These are phyloP conservation scores for Plectranthus barbatus DNA, from an alignment of 257 asterid genomes.

Conservation along the genomic window DNA sequence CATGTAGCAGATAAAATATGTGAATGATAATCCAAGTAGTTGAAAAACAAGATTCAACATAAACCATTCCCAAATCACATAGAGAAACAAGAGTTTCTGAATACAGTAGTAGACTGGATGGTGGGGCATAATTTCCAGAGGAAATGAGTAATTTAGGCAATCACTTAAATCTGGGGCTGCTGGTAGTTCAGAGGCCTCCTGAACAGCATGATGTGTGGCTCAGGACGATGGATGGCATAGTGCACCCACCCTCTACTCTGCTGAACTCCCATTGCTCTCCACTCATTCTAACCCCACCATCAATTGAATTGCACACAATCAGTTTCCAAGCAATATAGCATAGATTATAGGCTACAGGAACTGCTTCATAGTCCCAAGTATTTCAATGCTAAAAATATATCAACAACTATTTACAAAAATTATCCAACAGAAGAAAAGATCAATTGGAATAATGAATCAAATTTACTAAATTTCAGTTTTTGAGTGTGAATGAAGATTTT, in stretches of 20 bases:
- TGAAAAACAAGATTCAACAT: not conserved
- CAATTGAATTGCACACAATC: not conserved
- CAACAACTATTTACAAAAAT: not conserved
- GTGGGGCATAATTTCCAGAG: slow-evolving; percentile 19
- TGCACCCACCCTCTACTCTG: slow-evolving; percentile 94
- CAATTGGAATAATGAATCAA: not conserved
- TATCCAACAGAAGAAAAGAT: not conserved
- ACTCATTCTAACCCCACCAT: slow-evolving; percentile 44
- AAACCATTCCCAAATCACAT: not conserved
- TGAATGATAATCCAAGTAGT: not conserved
- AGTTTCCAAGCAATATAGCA: not conserved
- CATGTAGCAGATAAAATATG: too few relatives aligned
- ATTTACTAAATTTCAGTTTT: not conserved
- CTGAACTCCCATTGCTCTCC: slow-evolving; percentile 88
- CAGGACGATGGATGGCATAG: slow-evolving; percentile 90
- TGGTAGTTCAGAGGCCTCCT: slow-evolving; percentile 46
- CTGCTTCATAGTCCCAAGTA: not conserved
- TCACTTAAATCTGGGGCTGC: slow-evolving; percentile 45
- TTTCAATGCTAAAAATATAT: not conserved
- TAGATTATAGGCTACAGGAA: not conserved
- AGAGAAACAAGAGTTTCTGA: not conserved
- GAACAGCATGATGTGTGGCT: slow-evolving; percentile 75
- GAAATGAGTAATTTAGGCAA: slow-evolving; percentile 12
- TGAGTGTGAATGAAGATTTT: not conserved
- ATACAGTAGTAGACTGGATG: not conserved